Evolutionary conservation across 495 filamentous ascomycete genomes (phyloP).

Genomic region (Hypoxylon trugodes): DNA sequence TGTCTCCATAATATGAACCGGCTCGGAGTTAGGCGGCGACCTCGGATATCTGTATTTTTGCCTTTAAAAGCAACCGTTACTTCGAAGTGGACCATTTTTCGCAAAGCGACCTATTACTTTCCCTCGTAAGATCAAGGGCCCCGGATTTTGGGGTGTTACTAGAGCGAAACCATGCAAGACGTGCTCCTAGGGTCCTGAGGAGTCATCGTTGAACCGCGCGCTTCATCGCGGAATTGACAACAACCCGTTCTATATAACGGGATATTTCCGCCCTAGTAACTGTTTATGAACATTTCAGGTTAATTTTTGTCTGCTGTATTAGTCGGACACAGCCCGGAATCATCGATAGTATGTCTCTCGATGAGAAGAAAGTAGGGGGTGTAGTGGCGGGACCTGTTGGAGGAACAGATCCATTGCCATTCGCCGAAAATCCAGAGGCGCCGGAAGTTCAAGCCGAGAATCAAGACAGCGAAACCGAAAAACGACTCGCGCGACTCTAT

Average conservation of each 20-base stretch:
- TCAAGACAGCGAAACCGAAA: slow-evolving; percentile 9
- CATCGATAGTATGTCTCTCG: neutral
- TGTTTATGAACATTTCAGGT: too few species aligned
- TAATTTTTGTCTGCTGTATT: neutral
- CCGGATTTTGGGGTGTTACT: too few species aligned
- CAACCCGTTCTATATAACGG: too few species aligned
- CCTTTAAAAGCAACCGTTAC: neutral
- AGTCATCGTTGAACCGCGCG: too few species aligned
- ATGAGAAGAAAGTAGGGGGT: slow-evolving; percentile 10
- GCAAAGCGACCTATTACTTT: slow-evolving; percentile 2
- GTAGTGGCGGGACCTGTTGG: neutral
- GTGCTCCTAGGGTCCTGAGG: neutral
- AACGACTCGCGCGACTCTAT: slow-evolving; percentile 10
- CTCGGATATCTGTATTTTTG: neutral
- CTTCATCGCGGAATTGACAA: too few species aligned
- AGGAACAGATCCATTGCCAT: neutral
- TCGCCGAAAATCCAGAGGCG: neutral
- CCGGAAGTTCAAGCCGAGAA: neutral
- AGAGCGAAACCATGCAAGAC: too few species aligned
- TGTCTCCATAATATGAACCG: neutral
- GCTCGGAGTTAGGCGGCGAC: neutral
- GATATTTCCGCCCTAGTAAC: too few species aligned
- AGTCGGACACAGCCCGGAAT: neutral
- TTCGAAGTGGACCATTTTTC: neutral
- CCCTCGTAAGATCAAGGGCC: neutral